A percentile compares a stretch with the other conserved stretches of the same genome.
Conservation (phyloP, 176 grass and related monocot genomes). For the Ampelocalamus luodianensis region DNA sequence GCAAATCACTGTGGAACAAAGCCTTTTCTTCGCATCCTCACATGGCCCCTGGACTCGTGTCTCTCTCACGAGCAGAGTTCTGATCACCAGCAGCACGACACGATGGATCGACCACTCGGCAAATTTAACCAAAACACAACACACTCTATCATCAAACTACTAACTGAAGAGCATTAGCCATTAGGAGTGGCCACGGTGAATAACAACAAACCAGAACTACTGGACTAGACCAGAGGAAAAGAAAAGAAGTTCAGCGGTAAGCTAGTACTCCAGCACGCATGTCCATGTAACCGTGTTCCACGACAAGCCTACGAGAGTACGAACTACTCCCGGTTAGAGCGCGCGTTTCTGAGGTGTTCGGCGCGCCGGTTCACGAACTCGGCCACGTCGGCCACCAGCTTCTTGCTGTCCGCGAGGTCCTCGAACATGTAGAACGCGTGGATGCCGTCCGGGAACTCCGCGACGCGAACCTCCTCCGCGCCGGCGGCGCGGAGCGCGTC, state of each 20-base stretch:
- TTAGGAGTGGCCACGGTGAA: no score
- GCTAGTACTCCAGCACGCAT: no score
- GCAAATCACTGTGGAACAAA: neutral
- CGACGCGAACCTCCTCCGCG: constrained; percentile 27
- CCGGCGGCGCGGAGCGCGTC: constrained; percentile 38
- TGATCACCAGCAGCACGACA: neutral
- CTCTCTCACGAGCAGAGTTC: neutral
- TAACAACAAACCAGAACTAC: no score
- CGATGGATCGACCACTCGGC: neutral
- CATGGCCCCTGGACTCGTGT: neutral
- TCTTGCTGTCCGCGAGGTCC: constrained; percentile 34
- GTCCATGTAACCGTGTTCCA: no score
- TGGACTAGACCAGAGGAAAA: no score
- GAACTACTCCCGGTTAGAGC: neutral
- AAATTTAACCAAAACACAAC: neutral
- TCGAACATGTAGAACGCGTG: constrained; percentile 55
- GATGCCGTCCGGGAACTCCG: constrained; percentile 53
- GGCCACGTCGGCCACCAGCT: constrained; percentile 28
- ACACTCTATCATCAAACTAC: neutral
- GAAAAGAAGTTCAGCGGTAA: no score
- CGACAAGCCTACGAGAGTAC: neutral
- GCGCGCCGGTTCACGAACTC: constrained; percentile 53
- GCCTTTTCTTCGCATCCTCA: neutral
- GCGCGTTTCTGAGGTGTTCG: neutral
- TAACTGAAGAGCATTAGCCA: no score